Percentiles rank a stretch among this genome's conserved stretches.
phyloP scores from a whole-genome alignment of 2,329 filamentous ascomycete genomes.

The Fusarium napiforme region DNA sequence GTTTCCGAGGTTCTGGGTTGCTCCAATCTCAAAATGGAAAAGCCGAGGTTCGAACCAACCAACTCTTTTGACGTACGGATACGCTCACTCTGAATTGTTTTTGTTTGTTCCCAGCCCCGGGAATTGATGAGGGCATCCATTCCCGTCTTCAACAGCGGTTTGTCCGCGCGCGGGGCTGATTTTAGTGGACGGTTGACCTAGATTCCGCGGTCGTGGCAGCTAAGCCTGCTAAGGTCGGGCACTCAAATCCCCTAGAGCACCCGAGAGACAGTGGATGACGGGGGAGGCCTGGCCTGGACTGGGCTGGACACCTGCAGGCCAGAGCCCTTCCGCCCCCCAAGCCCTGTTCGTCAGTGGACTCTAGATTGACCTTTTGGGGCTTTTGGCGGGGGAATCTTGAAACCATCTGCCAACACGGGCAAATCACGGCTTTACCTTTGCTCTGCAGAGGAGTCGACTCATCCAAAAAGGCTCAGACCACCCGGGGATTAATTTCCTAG shows the following conservation, averaged over 20 bases:
- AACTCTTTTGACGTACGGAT: neutral
- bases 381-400: conserved; percentile 14
- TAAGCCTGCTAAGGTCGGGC: neutral
- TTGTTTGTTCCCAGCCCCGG: neutral
- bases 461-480: conserved; percentile 16
- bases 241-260: neutral
- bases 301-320: neutral
- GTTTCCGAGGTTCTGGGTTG: conserved; percentile 31
- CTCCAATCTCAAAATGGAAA: conserved; percentile 19
- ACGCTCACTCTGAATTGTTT: neutral
- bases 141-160: conserved; percentile 7
- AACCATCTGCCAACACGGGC: conserved; percentile 18
- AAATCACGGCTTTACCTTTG: conserved; percentile 25
- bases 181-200: conserved; percentile 9
- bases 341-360: neutral
- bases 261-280: neutral
- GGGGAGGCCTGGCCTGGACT: neutral
- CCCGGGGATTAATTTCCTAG: conserved; percentile 15
- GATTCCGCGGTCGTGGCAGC: neutral
- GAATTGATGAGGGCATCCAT: neutral
- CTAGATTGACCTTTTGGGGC: neutral
- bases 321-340: neutral
- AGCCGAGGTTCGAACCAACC: conserved; percentile 36
- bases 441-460: neutral
- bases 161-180: neutral